A percentile compares a stretch with the other conserved stretches of the same genome.
These are phyloP conservation scores for Plasmodium inui DNA, from an alignment of 169 alveolate genomes.

Conservation along the genomic window DNA sequence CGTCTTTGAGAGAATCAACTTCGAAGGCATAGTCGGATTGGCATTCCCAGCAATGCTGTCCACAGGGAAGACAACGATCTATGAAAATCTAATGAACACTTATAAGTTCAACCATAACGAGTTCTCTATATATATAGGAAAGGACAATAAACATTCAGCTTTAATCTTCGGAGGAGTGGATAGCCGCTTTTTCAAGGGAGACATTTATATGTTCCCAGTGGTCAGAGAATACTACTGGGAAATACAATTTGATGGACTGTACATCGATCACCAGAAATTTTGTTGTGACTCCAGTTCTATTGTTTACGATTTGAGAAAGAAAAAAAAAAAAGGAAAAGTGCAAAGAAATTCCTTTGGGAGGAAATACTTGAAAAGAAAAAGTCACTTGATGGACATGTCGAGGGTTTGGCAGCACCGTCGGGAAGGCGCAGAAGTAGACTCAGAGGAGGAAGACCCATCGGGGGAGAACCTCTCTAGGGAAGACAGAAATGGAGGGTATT, in stretches of 20 bases:
- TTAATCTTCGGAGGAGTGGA: slow-evolving; percentile 91
- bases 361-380: slow-evolving; percentile 13
- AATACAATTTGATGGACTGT: slow-evolving; percentile 84
- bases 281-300: slow-evolving; percentile 84
- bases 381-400: neutral
- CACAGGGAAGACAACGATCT: slow-evolving; percentile 81
- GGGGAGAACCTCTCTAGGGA: neutral
- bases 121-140: slow-evolving; percentile 55
- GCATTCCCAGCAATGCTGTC: slow-evolving; percentile 90
- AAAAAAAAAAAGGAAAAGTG: neutral
- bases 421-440: neutral
- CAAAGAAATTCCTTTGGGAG: neutral
- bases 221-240: slow-evolving; percentile 92
- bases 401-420: neutral
- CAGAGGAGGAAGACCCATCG: neutral
- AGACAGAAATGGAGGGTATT: neutral
- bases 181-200: slow-evolving; percentile 82
- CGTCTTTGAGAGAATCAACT: slow-evolving; percentile 79
- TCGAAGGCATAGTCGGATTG: slow-evolving; percentile 91
- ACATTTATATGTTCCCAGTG: slow-evolving; percentile 89
- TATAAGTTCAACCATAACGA: slow-evolving; percentile 41
- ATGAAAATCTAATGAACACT: slow-evolving; percentile 41
- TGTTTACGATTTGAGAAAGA: slow-evolving; percentile 43
- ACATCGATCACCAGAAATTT: slow-evolving; percentile 87
- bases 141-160: slow-evolving; percentile 83